phyloP scores from a whole-genome alignment of 2,329 filamentous ascomycete species.

The Chalara sp. region DNA sequence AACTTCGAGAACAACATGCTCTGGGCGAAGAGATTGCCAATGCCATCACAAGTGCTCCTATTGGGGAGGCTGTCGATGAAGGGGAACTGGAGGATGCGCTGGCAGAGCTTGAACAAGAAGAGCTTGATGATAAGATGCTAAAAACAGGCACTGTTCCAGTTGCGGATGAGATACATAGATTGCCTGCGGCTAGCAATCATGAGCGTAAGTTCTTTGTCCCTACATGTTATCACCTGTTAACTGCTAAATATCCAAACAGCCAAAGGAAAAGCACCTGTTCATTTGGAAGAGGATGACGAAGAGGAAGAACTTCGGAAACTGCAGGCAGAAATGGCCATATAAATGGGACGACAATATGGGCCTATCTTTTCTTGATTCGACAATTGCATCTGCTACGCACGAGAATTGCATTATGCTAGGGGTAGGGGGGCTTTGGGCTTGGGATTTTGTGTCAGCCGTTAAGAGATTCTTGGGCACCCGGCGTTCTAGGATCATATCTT shows the following conservation, averaged over 20 bases:
- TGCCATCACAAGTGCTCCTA: slow-evolving; percentile 68
- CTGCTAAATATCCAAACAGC: slow-evolving; percentile 1
- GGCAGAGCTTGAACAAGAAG: slow-evolving; percentile 81
- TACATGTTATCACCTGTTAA: background rate
- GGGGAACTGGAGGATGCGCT: slow-evolving; percentile 80
- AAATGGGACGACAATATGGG: slow-evolving; percentile 19
- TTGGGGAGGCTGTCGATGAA: slow-evolving; percentile 72
- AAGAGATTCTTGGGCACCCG: slow-evolving; percentile 9
- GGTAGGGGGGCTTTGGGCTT: slow-evolving; percentile 15
- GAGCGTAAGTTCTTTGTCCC: slow-evolving; percentile 57
- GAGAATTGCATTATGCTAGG: slow-evolving; percentile 20
- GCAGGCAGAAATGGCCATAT: slow-evolving; percentile 97
- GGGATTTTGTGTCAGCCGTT: background rate
- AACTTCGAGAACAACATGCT: slow-evolving; percentile 83
- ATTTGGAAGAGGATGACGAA: slow-evolving; percentile 79
- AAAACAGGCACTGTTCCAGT: slow-evolving; percentile 81
- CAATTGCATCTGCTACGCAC: slow-evolving; percentile 13
- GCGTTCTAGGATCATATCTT: slow-evolving; percentile 21
- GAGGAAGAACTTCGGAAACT: slow-evolving; percentile 90
- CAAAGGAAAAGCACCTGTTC: slow-evolving; percentile 37
- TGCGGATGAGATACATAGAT: slow-evolving; percentile 65
- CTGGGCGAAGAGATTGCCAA: slow-evolving; percentile 89
- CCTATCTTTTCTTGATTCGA: slow-evolving; percentile 13
- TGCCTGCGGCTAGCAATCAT: slow-evolving; percentile 68
- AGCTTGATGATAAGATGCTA: slow-evolving; percentile 89